Conservation (phyloP, 352 stramenopile genomes). For the Thalassiosira livingstoniorum region DNA sequence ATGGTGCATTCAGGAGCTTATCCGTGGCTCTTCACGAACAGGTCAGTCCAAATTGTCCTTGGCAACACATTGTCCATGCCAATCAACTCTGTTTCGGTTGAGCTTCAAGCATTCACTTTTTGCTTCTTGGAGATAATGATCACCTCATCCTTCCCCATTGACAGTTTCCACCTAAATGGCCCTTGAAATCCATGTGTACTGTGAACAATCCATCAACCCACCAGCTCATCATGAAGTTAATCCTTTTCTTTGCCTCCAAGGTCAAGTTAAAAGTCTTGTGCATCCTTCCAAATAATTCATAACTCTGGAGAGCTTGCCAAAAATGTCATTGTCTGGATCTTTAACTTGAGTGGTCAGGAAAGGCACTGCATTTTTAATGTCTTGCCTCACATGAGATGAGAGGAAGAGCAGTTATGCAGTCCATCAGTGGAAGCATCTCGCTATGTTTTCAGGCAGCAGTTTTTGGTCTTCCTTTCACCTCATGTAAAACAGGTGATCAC, state of each 20-base stretch:
- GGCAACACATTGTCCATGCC: slow-evolving; percentile 4
- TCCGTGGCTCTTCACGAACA: background rate
- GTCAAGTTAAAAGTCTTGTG: background rate
- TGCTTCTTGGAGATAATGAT: slow-evolving; percentile 2
- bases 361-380: slow-evolving; percentile 10
- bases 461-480: too few species aligned
- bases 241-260: background rate
- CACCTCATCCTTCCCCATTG: background rate
- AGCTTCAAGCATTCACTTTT: slow-evolving; percentile 4
- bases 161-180: background rate
- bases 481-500: background rate
- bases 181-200: background rate
- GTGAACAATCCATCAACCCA: background rate
- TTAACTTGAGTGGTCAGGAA: slow-evolving; percentile 25
- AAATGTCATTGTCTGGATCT: slow-evolving; percentile 13
- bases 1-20: background rate
- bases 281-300: background rate
- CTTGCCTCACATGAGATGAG: background rate
- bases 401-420: background rate
- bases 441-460: slow-evolving; percentile 6
- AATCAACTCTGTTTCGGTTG: slow-evolving; percentile 6
- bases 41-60: background rate
- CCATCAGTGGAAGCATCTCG: background rate
- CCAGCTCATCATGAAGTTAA: background rate
- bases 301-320: background rate